Evolutionary conservation across 306 rosid species (phyloP).

Genomic region (Glycine tomentella): DNA sequence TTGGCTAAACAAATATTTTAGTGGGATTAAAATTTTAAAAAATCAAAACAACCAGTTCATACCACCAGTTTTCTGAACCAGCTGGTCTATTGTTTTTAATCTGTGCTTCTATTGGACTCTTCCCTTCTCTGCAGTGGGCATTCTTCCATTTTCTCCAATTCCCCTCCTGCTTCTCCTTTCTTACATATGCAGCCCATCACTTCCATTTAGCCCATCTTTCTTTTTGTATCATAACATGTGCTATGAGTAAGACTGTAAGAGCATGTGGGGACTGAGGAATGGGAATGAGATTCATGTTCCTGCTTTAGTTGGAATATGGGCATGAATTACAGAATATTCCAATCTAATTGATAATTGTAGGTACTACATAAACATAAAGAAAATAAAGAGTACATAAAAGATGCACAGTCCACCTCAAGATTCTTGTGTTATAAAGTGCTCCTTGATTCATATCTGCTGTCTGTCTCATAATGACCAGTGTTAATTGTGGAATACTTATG

Average conservation of each 20-base stretch:
- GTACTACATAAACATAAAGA: background rate
- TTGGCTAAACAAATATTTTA: background rate
- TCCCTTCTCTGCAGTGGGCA: background rate
- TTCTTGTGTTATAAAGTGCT: constrained; percentile 19
- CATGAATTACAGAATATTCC: background rate
- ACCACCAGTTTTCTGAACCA: background rate
- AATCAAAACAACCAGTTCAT: background rate
- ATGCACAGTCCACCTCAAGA: constrained; percentile 24
- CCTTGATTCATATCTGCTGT: constrained; percentile 12
- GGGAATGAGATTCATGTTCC: constrained; percentile 12
- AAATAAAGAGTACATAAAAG: background rate
- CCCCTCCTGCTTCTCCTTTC: background rate
- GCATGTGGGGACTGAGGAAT: background rate
- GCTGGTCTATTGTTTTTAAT: background rate
- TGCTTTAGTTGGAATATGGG: constrained; percentile 28
- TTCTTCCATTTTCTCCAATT: background rate
- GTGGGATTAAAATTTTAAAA: background rate
- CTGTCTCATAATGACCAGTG: constrained; percentile 5
- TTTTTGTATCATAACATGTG: background rate
- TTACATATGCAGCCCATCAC: constrained; percentile 8
- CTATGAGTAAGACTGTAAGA: background rate
- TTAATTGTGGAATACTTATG: constrained; percentile 20
- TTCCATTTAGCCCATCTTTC: background rate
- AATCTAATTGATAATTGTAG: background rate
- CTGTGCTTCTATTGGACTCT: background rate